Conservation (phyloP, 805 yeast genomes). For the Kregervanrija delftensis region DNA sequence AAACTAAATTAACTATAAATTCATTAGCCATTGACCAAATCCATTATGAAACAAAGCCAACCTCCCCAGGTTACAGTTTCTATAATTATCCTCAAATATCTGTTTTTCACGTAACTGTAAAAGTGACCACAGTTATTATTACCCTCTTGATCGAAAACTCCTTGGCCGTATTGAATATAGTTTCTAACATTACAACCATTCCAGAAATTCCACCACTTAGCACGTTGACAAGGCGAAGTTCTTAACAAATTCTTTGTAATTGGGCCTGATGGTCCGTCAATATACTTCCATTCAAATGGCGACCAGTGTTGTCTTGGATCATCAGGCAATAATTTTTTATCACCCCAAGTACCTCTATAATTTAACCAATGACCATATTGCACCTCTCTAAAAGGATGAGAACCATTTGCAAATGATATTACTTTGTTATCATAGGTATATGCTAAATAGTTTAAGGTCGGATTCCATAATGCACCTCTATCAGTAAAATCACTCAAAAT, state of each 20-base stretch:
- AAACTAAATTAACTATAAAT: slow-evolving; percentile 12
- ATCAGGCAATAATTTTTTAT: slow-evolving; percentile 50
- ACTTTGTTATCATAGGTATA: slow-evolving; percentile 46
- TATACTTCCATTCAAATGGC: slow-evolving; percentile 82
- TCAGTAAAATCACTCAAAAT: slow-evolving; percentile 91
- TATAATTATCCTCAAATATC: slow-evolving; percentile 24
- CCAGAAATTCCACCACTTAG: slow-evolving; percentile 91
- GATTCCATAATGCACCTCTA: slow-evolving; percentile 94
- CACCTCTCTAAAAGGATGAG: slow-evolving; percentile 46
- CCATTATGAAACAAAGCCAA: slow-evolving; percentile 36
- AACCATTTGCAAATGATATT: slow-evolving; percentile 41
- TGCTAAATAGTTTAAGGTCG: slow-evolving; percentile 71
- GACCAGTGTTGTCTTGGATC: slow-evolving; percentile 85
- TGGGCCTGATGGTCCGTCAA: slow-evolving; percentile 94
- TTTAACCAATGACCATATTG: slow-evolving; percentile 70
- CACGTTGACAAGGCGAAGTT: slow-evolving; percentile 67
- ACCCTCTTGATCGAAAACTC: slow-evolving; percentile 75
- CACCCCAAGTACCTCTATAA: slow-evolving; percentile 88
- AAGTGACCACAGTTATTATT: slow-evolving; percentile 63
- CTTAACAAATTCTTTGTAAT: slow-evolving; percentile 68
- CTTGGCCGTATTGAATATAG: slow-evolving; percentile 74
- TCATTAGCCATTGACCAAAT: slow-evolving; percentile 31
- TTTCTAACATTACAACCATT: slow-evolving; percentile 74
- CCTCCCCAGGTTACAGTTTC: slow-evolving; percentile 39
- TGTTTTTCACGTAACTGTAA: slow-evolving; percentile 15